These are phyloP conservation scores for Stentor coeruleus DNA, from an alignment of 73 alveolate species.

Conservation along the genomic window DNA sequence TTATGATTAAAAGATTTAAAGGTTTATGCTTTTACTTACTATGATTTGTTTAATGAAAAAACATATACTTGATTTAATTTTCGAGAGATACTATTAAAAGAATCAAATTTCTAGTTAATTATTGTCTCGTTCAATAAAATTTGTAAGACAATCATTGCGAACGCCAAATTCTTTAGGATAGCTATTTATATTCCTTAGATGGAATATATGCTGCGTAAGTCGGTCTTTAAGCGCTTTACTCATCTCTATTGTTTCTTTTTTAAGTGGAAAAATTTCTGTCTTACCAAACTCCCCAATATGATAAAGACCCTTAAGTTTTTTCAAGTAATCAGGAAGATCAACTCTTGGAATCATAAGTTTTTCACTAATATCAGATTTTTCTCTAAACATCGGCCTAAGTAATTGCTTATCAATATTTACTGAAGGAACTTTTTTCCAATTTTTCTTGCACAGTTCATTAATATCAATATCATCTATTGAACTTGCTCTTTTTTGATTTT, in stretches of 20 bases:
- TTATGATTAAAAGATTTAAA: no score
- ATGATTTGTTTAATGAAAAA: no score
- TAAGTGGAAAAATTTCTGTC: not conserved
- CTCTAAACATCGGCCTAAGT: not conserved
- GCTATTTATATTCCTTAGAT: not conserved
- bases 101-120: no score
- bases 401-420: not conserved
- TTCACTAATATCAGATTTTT: not conserved
- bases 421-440: not conserved
- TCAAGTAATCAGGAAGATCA: constrained; percentile 3
- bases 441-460: not conserved
- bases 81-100: no score
- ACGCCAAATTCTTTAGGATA: not conserved
- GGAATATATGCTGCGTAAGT: not conserved
- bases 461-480: not conserved
- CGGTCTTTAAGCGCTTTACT: not conserved
- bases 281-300: not conserved
- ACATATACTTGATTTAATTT: no score
- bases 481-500: not conserved
- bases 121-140: no score
- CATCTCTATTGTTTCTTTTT: not conserved
- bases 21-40: no score
- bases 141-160: no score
- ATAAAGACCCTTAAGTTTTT: constrained; percentile 10
- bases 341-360: not conserved